These are phyloP conservation scores for Helenozyma rhizophorensis DNA, from an alignment of 805 yeast genomes.

Conservation along the genomic window DNA sequence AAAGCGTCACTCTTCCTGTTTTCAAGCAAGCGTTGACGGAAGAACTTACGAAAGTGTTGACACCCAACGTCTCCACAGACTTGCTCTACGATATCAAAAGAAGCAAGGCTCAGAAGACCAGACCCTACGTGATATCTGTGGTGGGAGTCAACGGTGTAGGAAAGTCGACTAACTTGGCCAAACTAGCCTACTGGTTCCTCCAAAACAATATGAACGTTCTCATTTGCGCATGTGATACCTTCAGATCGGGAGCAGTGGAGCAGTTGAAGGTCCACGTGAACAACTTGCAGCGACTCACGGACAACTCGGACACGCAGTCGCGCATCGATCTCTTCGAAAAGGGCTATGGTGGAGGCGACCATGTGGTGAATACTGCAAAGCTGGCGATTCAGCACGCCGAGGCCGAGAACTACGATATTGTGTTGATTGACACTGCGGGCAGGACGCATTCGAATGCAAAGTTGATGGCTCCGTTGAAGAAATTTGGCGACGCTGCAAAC, in stretches of 20 bases:
- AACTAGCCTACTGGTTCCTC: slow-evolving; percentile 90
- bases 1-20: slow-evolving; percentile 65
- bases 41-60: slow-evolving; percentile 71
- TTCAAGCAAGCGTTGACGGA: slow-evolving; percentile 62
- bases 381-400: slow-evolving; percentile 82
- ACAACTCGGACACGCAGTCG: slow-evolving; percentile 32
- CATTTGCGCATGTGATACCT: slow-evolving; percentile 96
- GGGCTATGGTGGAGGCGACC: slow-evolving; percentile 95
- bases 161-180: slow-evolving; percentile 91
- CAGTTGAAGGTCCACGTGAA: slow-evolving; percentile 92
- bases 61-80: slow-evolving; percentile 90
- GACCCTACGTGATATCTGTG: slow-evolving; percentile 92
- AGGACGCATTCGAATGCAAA: slow-evolving; percentile 93
- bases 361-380: slow-evolving; percentile 88
- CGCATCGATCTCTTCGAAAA: slow-evolving; percentile 81
- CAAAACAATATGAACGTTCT: slow-evolving; percentile 84
- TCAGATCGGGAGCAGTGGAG: slow-evolving; percentile 98
- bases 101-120: slow-evolving; percentile 33
- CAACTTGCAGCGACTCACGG: slow-evolving; percentile 66
- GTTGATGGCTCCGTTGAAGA: slow-evolving; percentile 91
- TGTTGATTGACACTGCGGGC: slow-evolving; percentile 95
- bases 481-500: slow-evolving; percentile 90
- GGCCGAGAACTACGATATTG: slow-evolving; percentile 70
- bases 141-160: slow-evolving; percentile 99
- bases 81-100: slow-evolving; percentile 65